Evolutionary conservation across 257 asterid species (phyloP), one percentile per base, ranked within the genome.

Genomic region (Marsdenia floribunda): DNA sequence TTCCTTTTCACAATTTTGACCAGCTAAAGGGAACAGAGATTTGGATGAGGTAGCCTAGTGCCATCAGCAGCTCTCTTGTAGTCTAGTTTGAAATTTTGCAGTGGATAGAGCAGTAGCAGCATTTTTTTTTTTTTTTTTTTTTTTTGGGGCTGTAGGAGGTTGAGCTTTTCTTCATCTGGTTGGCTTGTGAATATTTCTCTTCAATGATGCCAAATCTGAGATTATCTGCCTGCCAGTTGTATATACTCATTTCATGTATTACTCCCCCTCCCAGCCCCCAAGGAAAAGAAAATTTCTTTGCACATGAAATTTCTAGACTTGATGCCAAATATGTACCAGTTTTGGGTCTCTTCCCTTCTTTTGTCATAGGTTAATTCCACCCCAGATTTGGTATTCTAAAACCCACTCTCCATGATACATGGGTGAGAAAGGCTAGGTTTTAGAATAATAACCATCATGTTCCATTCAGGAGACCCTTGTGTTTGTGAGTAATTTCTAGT

Each of bases 1-100:
- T 72, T 42, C 50, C 68, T 50, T 75, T 77, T 73, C 49, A 50
- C 82, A 80, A 55, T 71, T 75, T 72, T 77, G 75, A 55, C 66
- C 69, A 35, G 44, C 61, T 53, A 54, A 70, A n/a, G 33, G 58
- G 35, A 60, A 10, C 46, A 47, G 66, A 59, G 26, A 72, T 35
- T 72, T 74, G 46, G 77, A 64, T 15, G 69, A 19, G 47, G 57
- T 61, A 40, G 66, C 44, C 14, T 6, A 38, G 5, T 72, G n/a
- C 46, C 50, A 69, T 55, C 37, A 38, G 46, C 10, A 18, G 47
- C 57, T 24, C 16, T 71, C 6, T 33, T 71, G 26, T 68, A 2
- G 26, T 63, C 38, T 49, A 64, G 12, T 42, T 33, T 71, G 40
- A 26, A 66, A 47, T 79, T 76, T 72, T 77, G 76, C 54, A 37